phyloP scores from a whole-genome alignment of 225 moss, liverwort and hornwort species.

The Antitrichia curtipendula region DNA sequence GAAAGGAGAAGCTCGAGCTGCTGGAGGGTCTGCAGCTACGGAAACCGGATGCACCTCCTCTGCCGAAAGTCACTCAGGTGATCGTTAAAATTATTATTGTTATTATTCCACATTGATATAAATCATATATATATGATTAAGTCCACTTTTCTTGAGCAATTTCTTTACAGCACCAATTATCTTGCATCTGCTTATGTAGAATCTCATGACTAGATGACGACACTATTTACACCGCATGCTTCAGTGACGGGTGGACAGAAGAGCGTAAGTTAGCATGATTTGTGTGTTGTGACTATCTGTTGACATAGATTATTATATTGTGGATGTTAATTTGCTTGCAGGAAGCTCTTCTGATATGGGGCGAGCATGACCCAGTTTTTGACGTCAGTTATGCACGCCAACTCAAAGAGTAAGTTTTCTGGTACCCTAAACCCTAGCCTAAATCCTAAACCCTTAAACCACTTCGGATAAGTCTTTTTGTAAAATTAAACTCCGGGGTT shows the following conservation, averaged over 20 bases:
- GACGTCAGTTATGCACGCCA: constrained; percentile 40
- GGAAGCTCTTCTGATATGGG: constrained; percentile 77
- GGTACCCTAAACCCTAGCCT: too few species aligned
- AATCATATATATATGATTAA: background rate
- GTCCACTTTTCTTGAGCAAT: background rate
- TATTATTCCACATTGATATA: background rate
- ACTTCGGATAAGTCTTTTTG: too few species aligned
- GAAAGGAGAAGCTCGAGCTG: constrained; percentile 60
- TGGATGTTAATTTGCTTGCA: constrained; percentile 1
- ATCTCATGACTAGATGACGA: background rate
- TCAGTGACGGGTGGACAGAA: background rate
- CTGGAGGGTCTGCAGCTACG: constrained; percentile 44
- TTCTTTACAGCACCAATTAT: background rate
- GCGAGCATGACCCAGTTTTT: constrained; percentile 64
- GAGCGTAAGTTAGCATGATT: background rate
- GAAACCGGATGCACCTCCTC: constrained; percentile 52
- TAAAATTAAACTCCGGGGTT: background rate
- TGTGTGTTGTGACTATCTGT: background rate
- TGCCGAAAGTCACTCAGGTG: constrained; percentile 58
- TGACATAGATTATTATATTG: background rate
- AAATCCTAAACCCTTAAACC: too few species aligned
- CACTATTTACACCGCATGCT: background rate
- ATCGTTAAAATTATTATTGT: background rate
- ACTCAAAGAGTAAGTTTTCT: constrained; percentile 52
- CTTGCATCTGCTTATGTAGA: background rate